Conservation (phyloP, 768 basidiomycete species). For the Gymnopilus junonius region DNA sequence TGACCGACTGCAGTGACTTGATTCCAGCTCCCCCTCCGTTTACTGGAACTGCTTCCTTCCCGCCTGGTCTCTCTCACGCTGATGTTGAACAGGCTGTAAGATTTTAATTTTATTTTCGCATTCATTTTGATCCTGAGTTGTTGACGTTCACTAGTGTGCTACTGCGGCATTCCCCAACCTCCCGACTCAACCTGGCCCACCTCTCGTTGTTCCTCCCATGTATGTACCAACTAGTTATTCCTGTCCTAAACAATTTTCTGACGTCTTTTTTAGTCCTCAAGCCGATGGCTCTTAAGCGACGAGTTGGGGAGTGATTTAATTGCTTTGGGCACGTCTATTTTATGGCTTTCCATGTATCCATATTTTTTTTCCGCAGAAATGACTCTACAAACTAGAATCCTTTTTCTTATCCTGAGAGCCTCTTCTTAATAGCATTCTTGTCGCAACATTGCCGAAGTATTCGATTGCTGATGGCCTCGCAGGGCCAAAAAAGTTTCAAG, state of each 20-base stretch:
- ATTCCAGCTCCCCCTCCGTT: constrained; percentile 35
- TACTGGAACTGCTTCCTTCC: constrained; percentile 16
- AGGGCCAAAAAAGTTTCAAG: too few relatives aligned
- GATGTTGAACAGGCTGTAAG: constrained; percentile 26
- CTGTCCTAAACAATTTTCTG: background rate
- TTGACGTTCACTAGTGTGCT: constrained; percentile 14
- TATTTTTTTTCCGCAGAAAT: background rate
- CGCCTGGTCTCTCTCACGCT: constrained; percentile 17
- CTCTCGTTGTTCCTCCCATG: constrained; percentile 16
- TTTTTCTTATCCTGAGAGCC: too few relatives aligned
- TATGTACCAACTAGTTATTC: background rate
- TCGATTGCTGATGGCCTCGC: too few relatives aligned
- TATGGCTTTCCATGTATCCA: background rate
- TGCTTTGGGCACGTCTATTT: background rate
- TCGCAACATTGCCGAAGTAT: too few relatives aligned
- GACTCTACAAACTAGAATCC: too few relatives aligned
- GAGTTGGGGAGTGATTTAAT: background rate
- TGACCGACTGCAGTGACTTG: constrained; percentile 50
- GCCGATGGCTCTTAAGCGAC: background rate
- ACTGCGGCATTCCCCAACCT: constrained; percentile 18
- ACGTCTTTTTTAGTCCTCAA: background rate
- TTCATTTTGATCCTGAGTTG: background rate
- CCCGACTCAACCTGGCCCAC: constrained; percentile 19
- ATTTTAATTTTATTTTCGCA: background rate
- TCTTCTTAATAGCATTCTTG: too few relatives aligned